Evolutionary conservation across 164 flowering plant genomes (phyloP), one percentile per base, ranked within the genome.

Genomic region (Aristolochia contorta): DNA sequence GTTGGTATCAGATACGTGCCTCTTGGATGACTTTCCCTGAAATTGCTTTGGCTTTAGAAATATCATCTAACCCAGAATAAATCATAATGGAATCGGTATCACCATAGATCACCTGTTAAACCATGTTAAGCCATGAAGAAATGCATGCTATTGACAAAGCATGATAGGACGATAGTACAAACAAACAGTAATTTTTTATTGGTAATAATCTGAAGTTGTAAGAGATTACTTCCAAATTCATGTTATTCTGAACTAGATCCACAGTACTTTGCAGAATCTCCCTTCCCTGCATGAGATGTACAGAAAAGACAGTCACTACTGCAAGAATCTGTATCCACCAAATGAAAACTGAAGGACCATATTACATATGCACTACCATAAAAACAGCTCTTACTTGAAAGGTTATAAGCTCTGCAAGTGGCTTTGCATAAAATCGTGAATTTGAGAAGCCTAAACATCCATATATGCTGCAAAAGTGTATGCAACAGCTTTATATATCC

Each of bases 41-140:
- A 57, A 91, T 82, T 53, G 77, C 64, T 78, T 79, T 91, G 66
- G 91, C 89, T 77, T 84, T 78, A 54, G 71, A 65, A 65, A 85
- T 80, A 68, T 94, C 99, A 81, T 94, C 97, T 55, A 89, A 79
- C 32, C 97, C 97, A 71, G 77, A 89, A 59, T 88, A 72, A 61
- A 94, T 85, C 99, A 94, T 94, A 41, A 94, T 94, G 59, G 99
- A 94, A 79, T 94, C 99, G 22, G 99, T 94, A 71, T 94, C 99
- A 51, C 99, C 99, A 71, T 94, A 94, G 16, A 94, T 85, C 49
- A 94, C 99, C 99, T 94, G 79, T 27, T 27, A 27, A 27, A 27
- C 30, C 30, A 27, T 27, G 30, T n/a, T n/a, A n/a, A n/a, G n/a
- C 23, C 56, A 21, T 41, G 20, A 6, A 51, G 54, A 22, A 41